Evolutionary conservation across 2,329 filamentous ascomycete species (phyloP).

Genomic region (Sclerotinia glacialis): DNA sequence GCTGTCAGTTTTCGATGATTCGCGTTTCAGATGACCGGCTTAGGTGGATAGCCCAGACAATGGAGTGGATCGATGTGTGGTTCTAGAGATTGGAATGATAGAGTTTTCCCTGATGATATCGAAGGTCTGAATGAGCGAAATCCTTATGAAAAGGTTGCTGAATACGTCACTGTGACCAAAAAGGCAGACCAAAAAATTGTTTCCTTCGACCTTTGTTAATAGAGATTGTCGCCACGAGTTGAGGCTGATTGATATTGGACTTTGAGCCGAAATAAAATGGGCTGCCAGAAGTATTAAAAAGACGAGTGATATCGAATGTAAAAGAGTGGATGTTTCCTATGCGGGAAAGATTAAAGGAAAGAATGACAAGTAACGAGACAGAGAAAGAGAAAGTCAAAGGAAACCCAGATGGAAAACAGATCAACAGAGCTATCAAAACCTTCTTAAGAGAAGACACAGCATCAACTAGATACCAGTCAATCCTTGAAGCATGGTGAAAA

Average conservation of each 20-base stretch:
- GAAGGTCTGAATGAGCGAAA: not conserved
- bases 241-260: not conserved
- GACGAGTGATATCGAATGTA: not conserved
- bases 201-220: not conserved
- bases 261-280: not conserved
- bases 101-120: not conserved
- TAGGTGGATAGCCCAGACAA: not conserved
- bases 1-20: constrained; percentile 4
- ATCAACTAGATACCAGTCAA: constrained; percentile 6
- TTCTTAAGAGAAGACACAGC: constrained; percentile 8
- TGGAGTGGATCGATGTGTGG: not conserved
- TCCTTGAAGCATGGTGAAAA: not conserved
- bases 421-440: constrained; percentile 1
- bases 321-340: not conserved
- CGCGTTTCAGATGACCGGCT: constrained; percentile 3
- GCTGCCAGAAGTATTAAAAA: not conserved
- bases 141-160: not conserved
- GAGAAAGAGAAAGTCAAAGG: constrained; percentile 1
- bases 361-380: not conserved
- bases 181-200: not conserved
- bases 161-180: not conserved
- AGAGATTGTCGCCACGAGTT: not conserved
- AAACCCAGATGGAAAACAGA: not conserved
- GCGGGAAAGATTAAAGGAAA: not conserved
- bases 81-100: not conserved